phyloP scores from a whole-genome alignment of 257 asterid species.

The Dorcoceras hygrometricum region DNA sequence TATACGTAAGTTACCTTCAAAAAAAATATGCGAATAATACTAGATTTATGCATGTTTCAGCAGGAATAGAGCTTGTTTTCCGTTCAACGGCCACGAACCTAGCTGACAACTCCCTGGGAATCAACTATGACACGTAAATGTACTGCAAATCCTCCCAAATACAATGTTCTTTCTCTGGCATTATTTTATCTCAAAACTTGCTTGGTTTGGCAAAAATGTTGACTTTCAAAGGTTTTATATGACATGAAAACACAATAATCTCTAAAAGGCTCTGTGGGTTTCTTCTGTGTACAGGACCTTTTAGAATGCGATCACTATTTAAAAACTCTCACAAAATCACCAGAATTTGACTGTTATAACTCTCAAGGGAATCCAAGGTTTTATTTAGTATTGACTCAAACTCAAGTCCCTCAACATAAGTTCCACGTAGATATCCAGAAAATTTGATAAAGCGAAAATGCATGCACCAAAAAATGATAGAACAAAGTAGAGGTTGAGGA shows the following conservation, averaged over 20 bases:
- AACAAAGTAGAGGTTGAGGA: conserved; percentile 15
- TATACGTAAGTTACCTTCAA: no score
- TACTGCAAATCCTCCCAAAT: no score
- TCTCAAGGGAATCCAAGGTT: background rate
- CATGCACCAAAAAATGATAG: conserved; percentile 5
- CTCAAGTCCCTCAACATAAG: background rate
- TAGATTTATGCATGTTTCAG: background rate
- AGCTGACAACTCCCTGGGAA: no score
- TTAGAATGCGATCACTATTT: background rate
- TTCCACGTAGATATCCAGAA: background rate
- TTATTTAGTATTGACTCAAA: background rate
- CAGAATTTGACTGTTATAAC: background rate
- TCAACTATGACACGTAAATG: no score
- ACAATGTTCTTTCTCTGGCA: no score
- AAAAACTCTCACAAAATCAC: no score
- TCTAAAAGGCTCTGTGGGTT: background rate
- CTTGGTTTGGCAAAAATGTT: no score
- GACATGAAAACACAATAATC: background rate
- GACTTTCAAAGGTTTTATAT: no score
- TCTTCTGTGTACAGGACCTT: background rate
- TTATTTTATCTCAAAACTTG: no score
- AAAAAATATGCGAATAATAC: no score
- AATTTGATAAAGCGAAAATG: background rate
- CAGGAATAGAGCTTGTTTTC: background rate
- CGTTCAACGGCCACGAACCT: no score